Evolutionary conservation across 768 basidiomycete species (phyloP).

Genomic region (Piloderma croceum): DNA sequence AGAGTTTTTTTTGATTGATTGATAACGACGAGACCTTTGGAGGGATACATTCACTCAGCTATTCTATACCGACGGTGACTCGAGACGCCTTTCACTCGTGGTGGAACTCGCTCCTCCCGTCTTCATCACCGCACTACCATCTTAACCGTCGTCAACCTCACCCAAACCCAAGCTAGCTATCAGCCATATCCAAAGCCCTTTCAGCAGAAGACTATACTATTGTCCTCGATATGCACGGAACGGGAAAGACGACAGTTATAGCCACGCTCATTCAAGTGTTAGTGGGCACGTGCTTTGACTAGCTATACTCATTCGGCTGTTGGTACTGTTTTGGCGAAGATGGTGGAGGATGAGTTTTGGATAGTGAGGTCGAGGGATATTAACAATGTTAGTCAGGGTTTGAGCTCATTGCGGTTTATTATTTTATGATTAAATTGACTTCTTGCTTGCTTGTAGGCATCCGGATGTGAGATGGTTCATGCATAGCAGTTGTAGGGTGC

Average conservation of each 20-base stretch:
- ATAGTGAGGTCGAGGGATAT: constrained; percentile 84
- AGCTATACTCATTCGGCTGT: constrained; percentile 98
- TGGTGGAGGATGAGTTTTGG: constrained; percentile 55
- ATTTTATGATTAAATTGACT: not conserved
- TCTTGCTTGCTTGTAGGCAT: too few species aligned
- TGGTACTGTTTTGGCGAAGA: constrained; percentile 89
- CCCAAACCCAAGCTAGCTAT: constrained; percentile 68
- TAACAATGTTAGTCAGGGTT: constrained; percentile 63
- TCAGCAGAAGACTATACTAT: constrained; percentile 85
- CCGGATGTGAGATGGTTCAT: constrained; percentile 73
- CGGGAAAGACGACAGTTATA: constrained; percentile 95
- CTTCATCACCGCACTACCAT: constrained; percentile 41
- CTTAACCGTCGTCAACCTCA: constrained; percentile 27
- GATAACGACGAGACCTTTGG: too few species aligned
- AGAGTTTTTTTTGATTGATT: too few species aligned
- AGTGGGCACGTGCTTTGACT: constrained; percentile 71
- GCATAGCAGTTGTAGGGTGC: constrained; percentile 45
- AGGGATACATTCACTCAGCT: too few species aligned
- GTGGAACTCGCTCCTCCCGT: constrained; percentile 73
- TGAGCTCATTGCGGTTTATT: constrained; percentile 1
- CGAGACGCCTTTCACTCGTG: constrained; percentile 60
- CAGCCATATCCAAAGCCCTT: constrained; percentile 70
- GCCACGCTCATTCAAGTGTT: constrained; percentile 79
- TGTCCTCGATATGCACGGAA: constrained; percentile 96
- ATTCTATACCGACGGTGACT: constrained; percentile 71